A percentile compares a stretch with the other conserved stretches of the same genome.
These are phyloP conservation scores for Gonapodya sp. DNA, from an alignment of 192 early-diverging fungal genomes.

Conservation along the genomic window DNA sequence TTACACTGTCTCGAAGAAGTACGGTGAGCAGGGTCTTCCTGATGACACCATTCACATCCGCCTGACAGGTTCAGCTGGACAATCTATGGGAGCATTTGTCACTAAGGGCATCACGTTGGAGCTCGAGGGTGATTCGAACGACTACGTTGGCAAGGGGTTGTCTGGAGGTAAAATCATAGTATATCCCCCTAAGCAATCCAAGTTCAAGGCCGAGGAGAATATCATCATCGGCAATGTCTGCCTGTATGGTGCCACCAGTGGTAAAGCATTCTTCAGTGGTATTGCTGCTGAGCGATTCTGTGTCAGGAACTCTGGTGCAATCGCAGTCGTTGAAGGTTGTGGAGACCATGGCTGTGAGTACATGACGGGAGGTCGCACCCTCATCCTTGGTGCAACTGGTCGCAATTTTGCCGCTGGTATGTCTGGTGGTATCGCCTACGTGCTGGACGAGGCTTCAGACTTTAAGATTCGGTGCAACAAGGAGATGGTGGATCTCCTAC, in stretches of 20 bases:
- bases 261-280: constrained; percentile 83
- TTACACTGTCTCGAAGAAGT: constrained; percentile 70
- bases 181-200: constrained; percentile 73
- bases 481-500: constrained; percentile 84
- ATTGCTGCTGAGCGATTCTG: constrained; percentile 95
- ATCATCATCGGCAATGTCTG: constrained; percentile 96
- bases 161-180: constrained; percentile 85
- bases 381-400: constrained; percentile 80
- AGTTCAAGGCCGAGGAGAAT: constrained; percentile 77
- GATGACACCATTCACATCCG: constrained; percentile 78
- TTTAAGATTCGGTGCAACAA: constrained; percentile 71
- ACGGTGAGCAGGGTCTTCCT: constrained; percentile 75
- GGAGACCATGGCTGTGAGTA: constrained; percentile 99
- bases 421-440: constrained; percentile 94
- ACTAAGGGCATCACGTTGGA: constrained; percentile 80
- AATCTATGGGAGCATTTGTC: constrained; percentile 92
- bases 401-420: constrained; percentile 99
- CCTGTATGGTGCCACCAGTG: constrained; percentile 91
- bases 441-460: constrained; percentile 57
- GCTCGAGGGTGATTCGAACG: constrained; percentile 96
- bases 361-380: constrained; percentile 94
- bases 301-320: constrained; percentile 96
- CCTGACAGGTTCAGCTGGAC: constrained; percentile 86
- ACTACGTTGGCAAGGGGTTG: constrained; percentile 98
- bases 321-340: constrained; percentile 88